Percentiles rank a stretch among this genome's conserved stretches.
Evolutionary conservation across 1,139 yeast species (phyloP).

Genomic region (Pichia sp.): DNA sequence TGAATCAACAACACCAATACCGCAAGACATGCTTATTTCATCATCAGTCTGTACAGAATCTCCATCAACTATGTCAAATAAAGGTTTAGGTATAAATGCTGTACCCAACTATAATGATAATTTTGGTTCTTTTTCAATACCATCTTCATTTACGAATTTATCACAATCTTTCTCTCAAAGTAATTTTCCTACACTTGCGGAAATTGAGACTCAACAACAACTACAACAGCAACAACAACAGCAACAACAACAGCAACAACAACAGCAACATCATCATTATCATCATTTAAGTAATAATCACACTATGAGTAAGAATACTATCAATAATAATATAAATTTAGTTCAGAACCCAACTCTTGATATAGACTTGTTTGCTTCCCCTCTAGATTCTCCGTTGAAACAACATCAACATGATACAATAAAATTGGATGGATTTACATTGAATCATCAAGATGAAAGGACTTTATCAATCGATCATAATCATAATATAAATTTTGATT

Average conservation of each 20-base stretch:
- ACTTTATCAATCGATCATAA: slow-evolving; percentile 10
- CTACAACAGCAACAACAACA: slow-evolving; percentile 3
- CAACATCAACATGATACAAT: neutral
- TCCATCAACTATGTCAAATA: slow-evolving; percentile 9
- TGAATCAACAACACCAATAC: slow-evolving; percentile 10
- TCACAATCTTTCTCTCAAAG: neutral
- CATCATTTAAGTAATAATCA: too few species aligned
- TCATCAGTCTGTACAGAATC: slow-evolving; percentile 14
- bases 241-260: slow-evolving; percentile 12
- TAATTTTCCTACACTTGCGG: neutral
- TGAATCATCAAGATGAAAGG: slow-evolving; percentile 2
- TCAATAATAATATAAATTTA: neutral
- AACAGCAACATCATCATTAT: too few species aligned
- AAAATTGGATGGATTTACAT: neutral
- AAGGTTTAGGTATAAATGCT: slow-evolving; percentile 12
- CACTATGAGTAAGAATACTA: too few species aligned
- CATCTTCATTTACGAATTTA: slow-evolving; percentile 17
- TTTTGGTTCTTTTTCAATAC: slow-evolving; percentile 18
- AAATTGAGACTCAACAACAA: neutral
- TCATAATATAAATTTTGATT: slow-evolving; percentile 17
- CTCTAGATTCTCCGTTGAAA: slow-evolving; percentile 14
- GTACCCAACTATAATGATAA: slow-evolving; percentile 22
- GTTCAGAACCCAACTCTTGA: neutral
- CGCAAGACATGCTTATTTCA: slow-evolving; percentile 16
- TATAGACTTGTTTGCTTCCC: slow-evolving; percentile 5